A percentile compares a stretch with the other conserved stretches of the same genome.
phyloP scores from a whole-genome alignment of 164 flowering plant species.

The Aristolochia californica region DNA sequence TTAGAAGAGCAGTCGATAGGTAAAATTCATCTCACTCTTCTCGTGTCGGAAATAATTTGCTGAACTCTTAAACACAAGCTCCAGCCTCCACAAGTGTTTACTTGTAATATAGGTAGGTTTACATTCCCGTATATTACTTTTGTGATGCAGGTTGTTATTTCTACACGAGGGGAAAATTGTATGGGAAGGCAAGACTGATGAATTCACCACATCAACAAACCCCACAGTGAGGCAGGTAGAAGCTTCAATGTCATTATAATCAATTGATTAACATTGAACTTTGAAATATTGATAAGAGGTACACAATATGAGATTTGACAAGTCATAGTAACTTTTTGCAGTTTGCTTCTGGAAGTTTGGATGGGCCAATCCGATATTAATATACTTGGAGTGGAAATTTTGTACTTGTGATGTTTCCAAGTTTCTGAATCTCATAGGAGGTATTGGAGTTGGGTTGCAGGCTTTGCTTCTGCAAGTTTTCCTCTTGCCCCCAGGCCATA shows the following conservation, averaged over 20 bases:
- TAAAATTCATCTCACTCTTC: constrained; percentile 10
- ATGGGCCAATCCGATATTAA: constrained; percentile 84
- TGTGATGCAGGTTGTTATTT: constrained; percentile 55
- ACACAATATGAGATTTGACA: not conserved
- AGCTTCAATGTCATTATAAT: not conserved
- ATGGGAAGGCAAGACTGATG: constrained; percentile 90
- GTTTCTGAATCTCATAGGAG: too few relatives aligned
- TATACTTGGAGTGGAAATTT: not conserved
- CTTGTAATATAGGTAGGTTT: too few relatives aligned
- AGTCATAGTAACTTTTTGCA: constrained; percentile 20
- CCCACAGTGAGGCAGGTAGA: constrained; percentile 88
- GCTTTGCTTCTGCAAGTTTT: too few relatives aligned
- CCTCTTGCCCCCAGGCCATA: too few relatives aligned
- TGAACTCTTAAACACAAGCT: not conserved
- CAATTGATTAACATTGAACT: not conserved
- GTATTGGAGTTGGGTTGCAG: too few relatives aligned
- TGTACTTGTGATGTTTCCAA: too few relatives aligned
- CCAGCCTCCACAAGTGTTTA: not conserved
- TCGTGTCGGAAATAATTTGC: not conserved
- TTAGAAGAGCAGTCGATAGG: constrained; percentile 95
- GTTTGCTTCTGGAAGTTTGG: constrained; percentile 97
- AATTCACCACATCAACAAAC: constrained; percentile 65
- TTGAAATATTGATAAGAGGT: not conserved
- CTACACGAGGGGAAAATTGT: constrained; percentile 79
- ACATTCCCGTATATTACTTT: too few relatives aligned